phyloP scores from a whole-genome alignment of 331 rosid species.

The Telfairia occidentalis region DNA sequence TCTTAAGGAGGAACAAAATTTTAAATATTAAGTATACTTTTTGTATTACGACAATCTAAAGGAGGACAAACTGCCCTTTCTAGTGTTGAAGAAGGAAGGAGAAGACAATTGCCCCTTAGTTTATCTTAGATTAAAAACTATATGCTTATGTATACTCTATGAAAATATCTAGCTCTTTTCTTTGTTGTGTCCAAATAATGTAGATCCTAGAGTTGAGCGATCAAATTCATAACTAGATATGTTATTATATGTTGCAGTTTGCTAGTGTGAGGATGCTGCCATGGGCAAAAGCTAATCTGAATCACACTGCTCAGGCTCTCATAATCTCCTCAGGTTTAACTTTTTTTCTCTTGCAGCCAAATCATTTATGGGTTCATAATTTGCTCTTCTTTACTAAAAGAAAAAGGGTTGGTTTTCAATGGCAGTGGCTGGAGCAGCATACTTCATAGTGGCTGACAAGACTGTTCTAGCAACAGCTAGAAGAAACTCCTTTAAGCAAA shows the following conservation, averaged over 20 bases:
- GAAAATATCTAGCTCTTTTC: no score
- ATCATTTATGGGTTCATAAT: conserved; percentile 9
- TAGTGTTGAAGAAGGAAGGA: no score
- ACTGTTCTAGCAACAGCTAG: conserved; percentile 89
- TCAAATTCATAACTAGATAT: no score
- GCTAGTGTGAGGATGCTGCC: conserved; percentile 92
- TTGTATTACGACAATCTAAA: no score
- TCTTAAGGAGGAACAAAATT: no score
- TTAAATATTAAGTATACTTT: no score
- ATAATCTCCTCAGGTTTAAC: conserved; percentile 70
- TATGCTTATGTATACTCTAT: no score
- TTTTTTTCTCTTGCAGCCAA: background rate
- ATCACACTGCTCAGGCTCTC: conserved; percentile 94
- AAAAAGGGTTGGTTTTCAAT: background rate
- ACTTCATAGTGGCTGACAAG: conserved; percentile 94
- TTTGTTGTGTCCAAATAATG: background rate
- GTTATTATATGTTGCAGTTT: conserved; percentile 25
- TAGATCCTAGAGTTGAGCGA: background rate
- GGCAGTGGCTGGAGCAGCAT: conserved; percentile 84
- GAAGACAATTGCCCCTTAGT: background rate
- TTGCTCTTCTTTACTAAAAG: background rate
- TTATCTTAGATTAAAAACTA: no score
- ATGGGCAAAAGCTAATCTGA: conserved; percentile 90
- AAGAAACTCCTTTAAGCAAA: conserved; percentile 67
- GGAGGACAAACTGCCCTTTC: no score